Conservation (phyloP, 257 asterid species). For the Solanum pinnatisectum region DNA sequence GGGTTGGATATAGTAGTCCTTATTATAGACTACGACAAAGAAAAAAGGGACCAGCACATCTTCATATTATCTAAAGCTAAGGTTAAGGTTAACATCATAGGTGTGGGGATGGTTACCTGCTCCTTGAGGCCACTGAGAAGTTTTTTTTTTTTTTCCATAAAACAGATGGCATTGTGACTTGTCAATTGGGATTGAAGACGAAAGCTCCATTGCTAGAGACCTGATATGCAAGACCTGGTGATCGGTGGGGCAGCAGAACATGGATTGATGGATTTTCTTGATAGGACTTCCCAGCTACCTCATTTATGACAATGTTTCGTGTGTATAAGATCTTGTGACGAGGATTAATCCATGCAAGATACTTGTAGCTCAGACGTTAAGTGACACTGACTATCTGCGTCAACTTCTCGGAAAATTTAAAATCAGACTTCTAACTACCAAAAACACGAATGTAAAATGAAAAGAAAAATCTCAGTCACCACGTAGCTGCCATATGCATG, state of each 20-base stretch:
- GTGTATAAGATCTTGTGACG: not conserved
- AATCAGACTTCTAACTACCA: not conserved
- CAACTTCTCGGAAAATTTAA: not conserved
- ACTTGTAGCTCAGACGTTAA: not conserved
- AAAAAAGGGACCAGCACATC: not conserved
- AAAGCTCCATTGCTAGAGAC: not conserved
- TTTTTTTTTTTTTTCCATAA: not conserved
- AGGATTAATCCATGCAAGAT: not conserved
- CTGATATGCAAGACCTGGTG: not conserved
- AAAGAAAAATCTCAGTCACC: not conserved
- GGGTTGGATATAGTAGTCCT: not conserved
- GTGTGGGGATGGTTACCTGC: conserved; percentile 1
- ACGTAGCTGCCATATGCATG: not conserved
- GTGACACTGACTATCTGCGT: not conserved
- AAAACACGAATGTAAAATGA: not conserved
- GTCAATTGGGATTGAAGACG: not conserved
- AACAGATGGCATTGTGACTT: not conserved
- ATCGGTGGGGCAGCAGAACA: not conserved
- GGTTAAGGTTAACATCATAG: conserved; percentile 1
- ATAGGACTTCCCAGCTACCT: conserved; percentile 4
- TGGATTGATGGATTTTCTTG: not conserved
- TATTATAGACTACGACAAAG: not conserved
- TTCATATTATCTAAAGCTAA: not conserved
- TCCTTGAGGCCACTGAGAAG: not conserved
- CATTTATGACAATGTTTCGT: not conserved